Base-by-base conservation (phyloP, 495 filamentous ascomycete genomes). In the Tuber indicum region DNA sequence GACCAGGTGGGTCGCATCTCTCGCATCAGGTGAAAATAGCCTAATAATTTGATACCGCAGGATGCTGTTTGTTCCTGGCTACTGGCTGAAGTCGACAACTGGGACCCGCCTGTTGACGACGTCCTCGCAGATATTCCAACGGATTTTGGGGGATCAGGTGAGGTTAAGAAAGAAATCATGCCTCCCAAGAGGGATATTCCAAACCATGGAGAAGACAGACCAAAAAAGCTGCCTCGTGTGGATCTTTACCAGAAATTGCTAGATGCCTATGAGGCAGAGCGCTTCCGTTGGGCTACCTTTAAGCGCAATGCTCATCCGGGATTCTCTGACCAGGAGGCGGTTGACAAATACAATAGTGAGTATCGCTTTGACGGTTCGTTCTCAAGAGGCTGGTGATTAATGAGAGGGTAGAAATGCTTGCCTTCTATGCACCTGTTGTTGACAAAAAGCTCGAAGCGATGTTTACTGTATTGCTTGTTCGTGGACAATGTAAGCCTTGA, bases 221-320 rank as follows among this genome's bases (percentile, higher is more conserved):
- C 21, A 23, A 58, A 58, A 58, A n/a, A 58, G 8, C 21, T n/a
- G 49, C 49, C 49, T n/a, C 49, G 21, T n/a, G 49, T n/a, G 23
- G 49, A 58, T n/a, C 49, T 58, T 58, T 58, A 58, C 19, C 49
- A 58, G 49, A 58, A 58, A 58, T 58, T 58, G 49, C 49, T n/a
- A 10, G 49, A 58, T 58, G 49, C 23, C 5, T n/a, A 58, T 58
- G 49, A 58, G 23, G 49, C 21, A 58, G 49, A 58, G 19, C 49
- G 21, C 19, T 58, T 58, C 49, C 49, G 23, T n/a, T 58, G 49
- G 49, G 49, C 49, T n/a, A 23, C 23, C 19, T 58, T 58, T 58
- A 10, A 58, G 9, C 49, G 49, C 49, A 58, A 58, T 58, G 23
- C 49, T n/a, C 49, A 10, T n/a, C 23, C 49, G 49, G 49, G 49